phyloP scores from a whole-genome alignment of 176 grass and related monocot genomes.

The Themeda triandra region DNA sequence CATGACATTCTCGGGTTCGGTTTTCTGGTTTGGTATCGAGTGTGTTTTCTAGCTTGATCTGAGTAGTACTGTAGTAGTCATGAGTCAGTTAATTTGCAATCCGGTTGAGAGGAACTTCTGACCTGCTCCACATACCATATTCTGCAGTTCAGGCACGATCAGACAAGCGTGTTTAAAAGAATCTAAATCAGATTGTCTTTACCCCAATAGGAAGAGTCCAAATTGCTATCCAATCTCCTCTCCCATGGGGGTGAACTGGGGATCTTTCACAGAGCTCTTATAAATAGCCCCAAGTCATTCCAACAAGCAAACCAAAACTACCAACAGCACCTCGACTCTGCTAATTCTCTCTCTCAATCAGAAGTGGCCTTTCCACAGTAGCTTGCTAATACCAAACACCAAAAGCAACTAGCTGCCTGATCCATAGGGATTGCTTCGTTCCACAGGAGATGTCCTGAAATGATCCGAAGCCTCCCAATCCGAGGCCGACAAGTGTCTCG shows the following conservation, averaged over 20 bases:
- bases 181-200: slow-evolving; percentile 26
- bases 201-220: slow-evolving; percentile 30
- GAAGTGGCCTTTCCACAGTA: not conserved
- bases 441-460: not conserved
- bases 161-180: slow-evolving; percentile 24
- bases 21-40: not conserved
- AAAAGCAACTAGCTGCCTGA: not conserved
- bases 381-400: not conserved
- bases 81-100: not conserved
- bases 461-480: not conserved
- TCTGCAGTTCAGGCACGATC: slow-evolving; percentile 9
- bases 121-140: not conserved
- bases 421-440: not conserved
- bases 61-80: not conserved
- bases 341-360: not conserved
- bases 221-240: slow-evolving; percentile 8
- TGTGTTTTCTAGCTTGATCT: not conserved
- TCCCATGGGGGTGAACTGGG: not conserved
- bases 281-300: slow-evolving; percentile 24
- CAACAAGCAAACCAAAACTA: slow-evolving; percentile 51
- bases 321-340: not conserved
- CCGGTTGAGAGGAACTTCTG: not conserved
- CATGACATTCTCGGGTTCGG: not conserved
- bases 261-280: slow-evolving; percentile 31
- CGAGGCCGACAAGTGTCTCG: not conserved